phyloP scores from a whole-genome alignment of 192 early-diverging fungal genomes.

The Entomortierella lignicola region DNA sequence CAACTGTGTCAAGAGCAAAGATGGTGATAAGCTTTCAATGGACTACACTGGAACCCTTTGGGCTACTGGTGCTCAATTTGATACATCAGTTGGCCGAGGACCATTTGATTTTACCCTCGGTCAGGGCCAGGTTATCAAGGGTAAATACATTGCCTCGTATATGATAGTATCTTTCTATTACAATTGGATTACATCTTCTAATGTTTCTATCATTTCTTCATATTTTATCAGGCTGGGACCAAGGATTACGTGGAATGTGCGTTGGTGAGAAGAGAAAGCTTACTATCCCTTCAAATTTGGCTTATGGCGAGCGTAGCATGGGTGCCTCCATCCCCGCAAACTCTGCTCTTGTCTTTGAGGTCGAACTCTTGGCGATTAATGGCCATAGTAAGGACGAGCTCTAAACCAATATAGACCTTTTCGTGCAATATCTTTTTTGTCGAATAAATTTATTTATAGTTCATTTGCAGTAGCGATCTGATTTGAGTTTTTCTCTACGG shows the following conservation, averaged over 20 bases:
- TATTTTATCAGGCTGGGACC: constrained; percentile 70
- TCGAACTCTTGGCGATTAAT: constrained; percentile 74
- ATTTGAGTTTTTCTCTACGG: constrained; percentile 83
- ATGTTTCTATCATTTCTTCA: neutral
- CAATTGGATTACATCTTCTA: too few relatives aligned
- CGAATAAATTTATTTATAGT: neutral
- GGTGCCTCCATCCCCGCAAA: constrained; percentile 55
- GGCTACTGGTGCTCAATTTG: constrained; percentile 75
- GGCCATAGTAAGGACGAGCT: constrained; percentile 35
- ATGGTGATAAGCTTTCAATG: constrained; percentile 73
- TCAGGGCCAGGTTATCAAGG: constrained; percentile 77
- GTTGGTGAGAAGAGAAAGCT: constrained; percentile 83
- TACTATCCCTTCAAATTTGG: constrained; percentile 75
- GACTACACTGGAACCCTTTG: constrained; percentile 80
- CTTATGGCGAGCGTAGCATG: constrained; percentile 64
- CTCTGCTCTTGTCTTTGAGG: constrained; percentile 84
- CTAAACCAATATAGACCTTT: neutral
- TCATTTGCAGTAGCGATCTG: constrained; percentile 87
- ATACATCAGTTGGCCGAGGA: constrained; percentile 72
- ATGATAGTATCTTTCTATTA: too few relatives aligned
- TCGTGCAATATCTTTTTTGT: too few relatives aligned
- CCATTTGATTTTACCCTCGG: constrained; percentile 79
- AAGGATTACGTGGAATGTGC: constrained; percentile 80
- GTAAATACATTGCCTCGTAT: too few relatives aligned
- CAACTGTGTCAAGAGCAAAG: constrained; percentile 52